phyloP scores from a whole-genome alignment of 2,329 filamentous ascomycete species.

The Aciculosporium take region DNA sequence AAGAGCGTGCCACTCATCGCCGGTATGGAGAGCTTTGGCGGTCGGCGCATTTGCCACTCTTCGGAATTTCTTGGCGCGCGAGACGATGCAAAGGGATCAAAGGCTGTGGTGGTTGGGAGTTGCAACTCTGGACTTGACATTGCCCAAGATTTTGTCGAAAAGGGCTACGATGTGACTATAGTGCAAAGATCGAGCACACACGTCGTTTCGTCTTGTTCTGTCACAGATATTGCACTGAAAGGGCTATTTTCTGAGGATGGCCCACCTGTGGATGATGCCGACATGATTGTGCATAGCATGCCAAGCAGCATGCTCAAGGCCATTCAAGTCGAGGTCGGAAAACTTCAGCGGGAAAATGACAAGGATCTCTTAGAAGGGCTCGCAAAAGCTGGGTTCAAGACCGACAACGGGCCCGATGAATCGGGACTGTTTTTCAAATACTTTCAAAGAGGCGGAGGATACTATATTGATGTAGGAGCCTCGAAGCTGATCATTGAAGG shows the following conservation, averaged over 20 bases:
- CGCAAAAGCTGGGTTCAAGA: slow-evolving; percentile 42
- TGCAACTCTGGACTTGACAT: slow-evolving; percentile 60
- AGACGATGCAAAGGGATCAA: slow-evolving; percentile 34
- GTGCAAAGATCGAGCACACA: slow-evolving; percentile 53
- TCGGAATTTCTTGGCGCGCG: slow-evolving; percentile 42
- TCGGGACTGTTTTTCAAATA: slow-evolving; percentile 48
- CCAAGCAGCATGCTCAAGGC: slow-evolving; percentile 48
- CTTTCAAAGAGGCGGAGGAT: slow-evolving; percentile 51
- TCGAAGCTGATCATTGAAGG: slow-evolving; percentile 47
- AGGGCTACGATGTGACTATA: slow-evolving; percentile 54
- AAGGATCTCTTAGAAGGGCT: slow-evolving; percentile 29
- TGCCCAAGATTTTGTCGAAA: slow-evolving; percentile 51
- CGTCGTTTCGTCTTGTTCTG: slow-evolving; percentile 42
- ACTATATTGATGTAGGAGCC: slow-evolving; percentile 56
- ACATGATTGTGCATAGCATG: slow-evolving; percentile 42
- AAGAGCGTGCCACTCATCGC: slow-evolving; percentile 45
- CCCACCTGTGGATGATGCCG: slow-evolving; percentile 51
- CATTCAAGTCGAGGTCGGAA: slow-evolving; percentile 31
- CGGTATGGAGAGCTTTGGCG: slow-evolving; percentile 43
- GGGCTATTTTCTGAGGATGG: slow-evolving; percentile 35
- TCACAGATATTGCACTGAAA: slow-evolving; percentile 37
- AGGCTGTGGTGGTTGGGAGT: slow-evolving; percentile 50
- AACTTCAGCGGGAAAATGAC: slow-evolving; percentile 21
- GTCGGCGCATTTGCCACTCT: slow-evolving; percentile 46
- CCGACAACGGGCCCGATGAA: slow-evolving; percentile 42